Percentiles rank a stretch among this genome's conserved stretches.
Evolutionary conservation across 805 yeast species (phyloP).

Genomic region (Yarrowia porcina): DNA sequence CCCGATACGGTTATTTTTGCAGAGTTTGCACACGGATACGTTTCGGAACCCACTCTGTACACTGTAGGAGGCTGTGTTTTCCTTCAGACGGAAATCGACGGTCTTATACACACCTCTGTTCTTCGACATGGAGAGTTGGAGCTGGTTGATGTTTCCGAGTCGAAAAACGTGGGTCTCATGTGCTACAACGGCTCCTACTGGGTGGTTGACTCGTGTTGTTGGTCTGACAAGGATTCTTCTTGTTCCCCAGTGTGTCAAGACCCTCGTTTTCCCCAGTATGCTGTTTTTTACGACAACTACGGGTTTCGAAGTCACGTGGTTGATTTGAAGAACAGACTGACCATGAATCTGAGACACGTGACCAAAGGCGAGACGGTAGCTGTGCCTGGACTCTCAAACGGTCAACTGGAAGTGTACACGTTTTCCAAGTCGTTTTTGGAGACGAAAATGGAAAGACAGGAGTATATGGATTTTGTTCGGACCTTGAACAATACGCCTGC

Average conservation of each 20-base stretch:
- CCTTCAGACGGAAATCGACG: conserved; percentile 1
- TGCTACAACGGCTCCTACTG: not conserved
- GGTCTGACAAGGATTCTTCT: not conserved
- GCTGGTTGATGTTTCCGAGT: not conserved
- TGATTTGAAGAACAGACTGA: not conserved
- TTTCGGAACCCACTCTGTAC: not conserved
- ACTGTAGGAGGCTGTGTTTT: not conserved
- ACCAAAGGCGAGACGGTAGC: not conserved
- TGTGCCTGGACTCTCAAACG: not conserved
- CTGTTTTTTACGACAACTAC: conserved; percentile 3
- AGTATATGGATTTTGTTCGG: not conserved
- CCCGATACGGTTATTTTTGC: not conserved
- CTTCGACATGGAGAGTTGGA: not conserved
- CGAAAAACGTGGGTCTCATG: not conserved
- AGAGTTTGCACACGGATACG: not conserved
- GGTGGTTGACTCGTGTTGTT: not conserved
- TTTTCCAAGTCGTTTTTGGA: not conserved
- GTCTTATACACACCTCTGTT: not conserved
- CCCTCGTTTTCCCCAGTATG: not conserved
- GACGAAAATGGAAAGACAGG: not conserved
- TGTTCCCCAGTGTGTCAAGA: conserved; percentile 19
- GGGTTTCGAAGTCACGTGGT: conserved; percentile 11
- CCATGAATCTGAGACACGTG: not conserved
- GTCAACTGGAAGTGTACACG: not conserved
- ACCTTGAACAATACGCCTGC: conserved; percentile 1